Conservation (phyloP, 2,329 filamentous ascomycete species). For the Ambrosiella cleistominuta region DNA sequence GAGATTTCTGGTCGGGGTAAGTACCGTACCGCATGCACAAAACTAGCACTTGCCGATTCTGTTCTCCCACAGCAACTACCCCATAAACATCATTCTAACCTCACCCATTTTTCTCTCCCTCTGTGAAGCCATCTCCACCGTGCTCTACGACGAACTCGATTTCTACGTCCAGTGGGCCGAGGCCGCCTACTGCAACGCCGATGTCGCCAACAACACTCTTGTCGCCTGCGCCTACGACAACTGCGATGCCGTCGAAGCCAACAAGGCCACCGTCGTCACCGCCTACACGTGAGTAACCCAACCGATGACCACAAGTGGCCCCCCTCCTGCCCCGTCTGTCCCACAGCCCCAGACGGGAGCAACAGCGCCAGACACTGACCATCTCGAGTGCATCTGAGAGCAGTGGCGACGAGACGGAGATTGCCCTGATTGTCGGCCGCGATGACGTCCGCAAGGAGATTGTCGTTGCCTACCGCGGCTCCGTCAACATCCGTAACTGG, state of each 20-base stretch:
- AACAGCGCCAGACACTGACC: slow-evolving; percentile 13
- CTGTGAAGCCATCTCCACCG: slow-evolving; percentile 1
- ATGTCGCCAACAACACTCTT: slow-evolving; percentile 4
- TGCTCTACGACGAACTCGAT: slow-evolving; percentile 8
- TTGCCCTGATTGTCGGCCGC: slow-evolving; percentile 33
- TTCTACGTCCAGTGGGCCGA: slow-evolving; percentile 13
- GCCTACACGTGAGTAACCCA: slow-evolving; percentile 10
- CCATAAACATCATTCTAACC: neutral
- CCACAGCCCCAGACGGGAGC: neutral
- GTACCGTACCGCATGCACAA: neutral
- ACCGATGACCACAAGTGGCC: neutral
- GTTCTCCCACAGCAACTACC: neutral
- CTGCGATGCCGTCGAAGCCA: slow-evolving; percentile 6
- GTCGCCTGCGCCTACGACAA: slow-evolving; percentile 12
- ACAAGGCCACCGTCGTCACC: slow-evolving; percentile 6
- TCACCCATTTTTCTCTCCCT: neutral
- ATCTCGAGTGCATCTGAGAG: slow-evolving; percentile 12
- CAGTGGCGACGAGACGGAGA: slow-evolving; percentile 27
- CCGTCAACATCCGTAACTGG: slow-evolving; percentile 41
- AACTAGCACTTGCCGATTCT: neutral
- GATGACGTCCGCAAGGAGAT: slow-evolving; percentile 34
- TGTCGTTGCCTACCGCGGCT: slow-evolving; percentile 43
- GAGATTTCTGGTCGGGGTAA: slow-evolving; percentile 9
- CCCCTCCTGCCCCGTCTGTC: neutral
- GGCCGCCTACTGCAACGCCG: slow-evolving; percentile 12